These are phyloP conservation scores for Gracilaria domingensis DNA, from an alignment of 23 red algal species.

Conservation along the genomic window DNA sequence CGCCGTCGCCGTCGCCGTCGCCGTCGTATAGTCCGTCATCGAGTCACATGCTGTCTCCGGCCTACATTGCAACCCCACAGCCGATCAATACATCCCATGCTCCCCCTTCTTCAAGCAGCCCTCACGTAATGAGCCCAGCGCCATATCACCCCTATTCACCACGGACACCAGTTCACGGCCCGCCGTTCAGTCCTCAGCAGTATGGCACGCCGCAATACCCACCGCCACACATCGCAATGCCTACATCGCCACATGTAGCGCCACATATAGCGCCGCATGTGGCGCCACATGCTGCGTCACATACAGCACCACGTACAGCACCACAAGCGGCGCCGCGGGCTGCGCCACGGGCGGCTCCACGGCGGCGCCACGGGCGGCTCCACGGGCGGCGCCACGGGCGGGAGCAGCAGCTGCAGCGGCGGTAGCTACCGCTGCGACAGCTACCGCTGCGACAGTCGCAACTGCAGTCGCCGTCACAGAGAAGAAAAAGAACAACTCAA, in stretches of 20 bases:
- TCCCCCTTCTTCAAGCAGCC: not conserved
- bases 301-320: no score
- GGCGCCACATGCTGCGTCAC: no score
- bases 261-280: no score
- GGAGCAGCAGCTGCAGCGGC: no score
- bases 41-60: not conserved
- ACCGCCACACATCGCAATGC: not conserved
- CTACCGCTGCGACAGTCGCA: not conserved
- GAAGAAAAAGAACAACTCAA: not conserved
- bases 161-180: constrained; percentile 19
- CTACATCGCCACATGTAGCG: not conserved
- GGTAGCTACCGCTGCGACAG: no score
- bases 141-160: constrained; percentile 9
- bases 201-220: not conserved
- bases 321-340: no score
- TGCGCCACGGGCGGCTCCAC: no score
- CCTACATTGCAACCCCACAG: constrained; percentile 16
- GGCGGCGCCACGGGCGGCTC: no score
- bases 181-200: constrained; percentile 35
- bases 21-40: not conserved
- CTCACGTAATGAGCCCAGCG: not conserved
- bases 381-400: no score
- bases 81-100: not conserved
- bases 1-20: not conserved
- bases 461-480: no score